Evolutionary conservation across 2,329 filamentous ascomycete species (phyloP), one percentile per base, ranked within the genome.

Genomic region (Aspergillus sp.): DNA sequence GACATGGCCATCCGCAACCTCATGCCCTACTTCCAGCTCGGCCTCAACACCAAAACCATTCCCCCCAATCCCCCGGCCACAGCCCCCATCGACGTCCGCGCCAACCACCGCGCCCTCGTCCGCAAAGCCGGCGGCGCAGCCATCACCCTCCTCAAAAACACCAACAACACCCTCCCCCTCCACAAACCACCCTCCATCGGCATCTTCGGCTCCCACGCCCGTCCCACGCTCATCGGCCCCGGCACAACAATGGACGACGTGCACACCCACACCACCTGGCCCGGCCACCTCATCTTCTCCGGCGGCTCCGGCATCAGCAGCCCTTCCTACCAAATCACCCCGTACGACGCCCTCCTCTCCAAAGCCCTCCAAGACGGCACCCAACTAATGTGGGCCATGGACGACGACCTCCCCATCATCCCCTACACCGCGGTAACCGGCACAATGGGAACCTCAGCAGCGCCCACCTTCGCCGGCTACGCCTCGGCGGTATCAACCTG

Each of bases 401-500:
- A 25, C 6, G 25, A 8, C 25, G 25, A 25, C 1, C 25, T 25
- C 25, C 6, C 25, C 25, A 23, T 23, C 5, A 23, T 23, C 23
- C 23, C 23, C 23, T 23, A 23, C 23, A 23, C 23, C 23, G 23
- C 23, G 1, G 23, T 23, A 23, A 23, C 23, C 23, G 23, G 23
- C 23, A 23, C 23, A 23, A 23, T 23, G 23, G 23, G 23, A 23
- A 23, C 23, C 23, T 23, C 23, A 23, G 23, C 23, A 23, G 23
- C 23, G 5, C 23, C 23, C 23, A 90, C 91, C 70, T 95, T 96
- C 76, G 82, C 96, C 19, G 15, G 45, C 13, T 15, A 48, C 23
- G 23, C 23, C 23, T 48, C 45, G 3, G 63, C 61, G 9, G 52
- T 51, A 23, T 23, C 23, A 23, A 23, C 23, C n/a, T 62, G 76